Base-by-base conservation (phyloP, 306 rosid genomes). In the Purshia tridentata region DNA sequence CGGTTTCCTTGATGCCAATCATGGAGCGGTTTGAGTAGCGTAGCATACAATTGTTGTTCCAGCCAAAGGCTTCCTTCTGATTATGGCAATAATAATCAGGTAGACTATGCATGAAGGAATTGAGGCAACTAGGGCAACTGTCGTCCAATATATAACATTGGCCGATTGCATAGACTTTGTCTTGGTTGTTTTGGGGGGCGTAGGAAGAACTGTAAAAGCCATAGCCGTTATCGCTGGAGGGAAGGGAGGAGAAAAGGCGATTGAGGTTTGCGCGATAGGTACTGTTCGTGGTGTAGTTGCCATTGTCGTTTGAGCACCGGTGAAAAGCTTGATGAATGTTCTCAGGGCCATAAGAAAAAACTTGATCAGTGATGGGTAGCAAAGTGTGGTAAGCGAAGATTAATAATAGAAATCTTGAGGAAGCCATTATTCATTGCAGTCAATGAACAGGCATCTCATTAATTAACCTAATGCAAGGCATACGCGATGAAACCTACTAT, bases 261-360 rank as follows among this genome's bases (percentile, higher is more conserved):
- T 77, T 72, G 52, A 87, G 90, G 81, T 89, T 85, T 76, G 61
- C 45, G 1, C 74, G 23, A 77, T 84, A 86, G 75, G 84, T 57
- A 60, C 87, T 76, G 47, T 81, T 72, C 8, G 72, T 42, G 29
- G 87, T 81, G 88, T 83, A 89, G 69, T 83, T 83, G 1, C 91
- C 89, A 0, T 22, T 64, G 4, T 52, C 46, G 64, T 77, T 1
- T 1, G 4, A 3, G 55, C 88, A 88, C 22, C 1, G 0, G 3
- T 46, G 0, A 0, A n/a, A 39, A 62, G 82, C 23, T 37, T 67
- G 81, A 41, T 12, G 13, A 58, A 69, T 60, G 35, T 3, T 29
- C 35, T 29, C 35, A 29, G n/a, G n/a, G n/a, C 2, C 35, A 29
- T 29, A 29, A 29, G 35, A 29, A 1, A n/a, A 39, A 62, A 80